These are phyloP conservation scores for Aspergillus niger DNA, from an alignment of 2,329 filamentous ascomycete genomes.

Conservation along the genomic window DNA sequence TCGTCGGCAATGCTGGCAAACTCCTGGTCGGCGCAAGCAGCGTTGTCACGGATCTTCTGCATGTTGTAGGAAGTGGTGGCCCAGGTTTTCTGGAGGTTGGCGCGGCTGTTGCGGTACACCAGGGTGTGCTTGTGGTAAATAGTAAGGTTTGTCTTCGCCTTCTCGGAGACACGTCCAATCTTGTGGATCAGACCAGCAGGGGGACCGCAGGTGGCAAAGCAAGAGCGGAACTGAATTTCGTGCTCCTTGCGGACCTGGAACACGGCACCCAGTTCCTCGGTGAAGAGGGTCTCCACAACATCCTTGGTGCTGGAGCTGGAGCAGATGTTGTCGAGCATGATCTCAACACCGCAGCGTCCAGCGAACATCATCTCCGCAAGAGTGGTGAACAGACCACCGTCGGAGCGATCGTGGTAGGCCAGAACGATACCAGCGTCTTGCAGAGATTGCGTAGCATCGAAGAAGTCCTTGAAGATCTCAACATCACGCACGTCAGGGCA, in stretches of 20 bases:
- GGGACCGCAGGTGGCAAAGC: conserved; percentile 87
- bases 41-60: conserved; percentile 88
- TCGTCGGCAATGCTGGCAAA: conserved; percentile 73
- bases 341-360: conserved; percentile 81
- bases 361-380: conserved; percentile 98
- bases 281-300: conserved; percentile 81
- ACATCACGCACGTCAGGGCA: conserved; percentile 83
- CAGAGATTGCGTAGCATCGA: conserved; percentile 75
- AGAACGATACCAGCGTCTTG: conserved; percentile 73
- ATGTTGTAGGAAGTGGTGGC: conserved; percentile 84
- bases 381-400: conserved; percentile 88
- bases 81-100: conserved; percentile 84
- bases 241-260: conserved; percentile 90
- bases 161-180: conserved; percentile 72
- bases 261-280: conserved; percentile 91
- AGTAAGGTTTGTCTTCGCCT: conserved; percentile 71
- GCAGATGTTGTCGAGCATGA: conserved; percentile 72
- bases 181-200: conserved; percentile 78
- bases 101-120: conserved; percentile 69
- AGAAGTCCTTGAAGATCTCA: conserved; percentile 82
- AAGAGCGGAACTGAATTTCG: conserved; percentile 81
- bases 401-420: conserved; percentile 92
- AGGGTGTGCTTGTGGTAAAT: conserved; percentile 71
- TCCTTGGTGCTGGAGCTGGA: conserved; percentile 63
- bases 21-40: conserved; percentile 81